Evolutionary conservation across 75 land plant species (phyloP).

Genomic region (Isoetes taiwanensis): DNA sequence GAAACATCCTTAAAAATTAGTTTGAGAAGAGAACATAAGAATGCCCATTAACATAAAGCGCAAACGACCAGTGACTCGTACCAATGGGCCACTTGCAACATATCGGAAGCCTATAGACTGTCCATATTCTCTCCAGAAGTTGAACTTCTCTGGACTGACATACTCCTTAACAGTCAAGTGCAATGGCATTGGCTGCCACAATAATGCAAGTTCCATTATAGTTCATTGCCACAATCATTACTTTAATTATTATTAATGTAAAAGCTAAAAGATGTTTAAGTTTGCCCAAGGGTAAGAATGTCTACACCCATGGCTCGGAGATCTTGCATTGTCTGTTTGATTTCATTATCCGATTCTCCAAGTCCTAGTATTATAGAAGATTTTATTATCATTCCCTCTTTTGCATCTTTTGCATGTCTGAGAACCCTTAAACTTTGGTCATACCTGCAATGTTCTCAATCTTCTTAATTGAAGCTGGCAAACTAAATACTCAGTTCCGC

Average conservation of each 20-base stretch:
- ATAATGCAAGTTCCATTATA: not conserved
- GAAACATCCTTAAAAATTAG: no score
- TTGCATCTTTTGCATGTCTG: slow-evolving; percentile 69
- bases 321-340: slow-evolving; percentile 68
- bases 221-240: no score
- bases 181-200: slow-evolving; percentile 70
- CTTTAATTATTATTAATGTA: slow-evolving; percentile 5
- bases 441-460: slow-evolving; percentile 33
- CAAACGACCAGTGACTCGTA: slow-evolving; percentile 15
- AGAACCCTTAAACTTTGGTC: slow-evolving; percentile 81
- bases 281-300: slow-evolving; percentile 62
- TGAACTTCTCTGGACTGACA: slow-evolving; percentile 83
- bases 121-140: slow-evolving; percentile 82
- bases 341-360: slow-evolving; percentile 77
- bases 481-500: no score
- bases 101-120: slow-evolving; percentile 84
- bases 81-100: slow-evolving; percentile 69
- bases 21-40: no score
- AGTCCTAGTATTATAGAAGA: slow-evolving; percentile 90
- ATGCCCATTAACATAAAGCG: not conserved
- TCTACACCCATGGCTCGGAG: slow-evolving; percentile 56
- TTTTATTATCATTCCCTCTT: slow-evolving; percentile 50
- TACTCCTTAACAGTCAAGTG: slow-evolving; percentile 90
- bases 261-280: not conserved
- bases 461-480: not conserved